Conservation (phyloP, 345 rosid genomes). For the Citrus hindsii region DNA sequence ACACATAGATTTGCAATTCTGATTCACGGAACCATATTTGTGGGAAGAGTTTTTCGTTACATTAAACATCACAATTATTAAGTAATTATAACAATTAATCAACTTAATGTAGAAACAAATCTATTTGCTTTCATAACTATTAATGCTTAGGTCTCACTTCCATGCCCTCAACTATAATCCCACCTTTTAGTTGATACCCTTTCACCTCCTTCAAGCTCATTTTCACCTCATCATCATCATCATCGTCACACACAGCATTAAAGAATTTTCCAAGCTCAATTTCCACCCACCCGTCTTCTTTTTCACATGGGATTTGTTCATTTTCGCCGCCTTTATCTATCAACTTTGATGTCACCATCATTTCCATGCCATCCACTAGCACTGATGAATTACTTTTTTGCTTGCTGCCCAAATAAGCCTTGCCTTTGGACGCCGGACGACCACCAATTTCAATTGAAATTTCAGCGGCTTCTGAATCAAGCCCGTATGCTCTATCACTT, state of each 20-base stretch:
- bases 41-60: background rate
- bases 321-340: conserved; percentile 5
- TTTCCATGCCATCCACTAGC: background rate
- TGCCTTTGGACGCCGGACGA: background rate
- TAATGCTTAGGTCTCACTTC: conserved; percentile 60
- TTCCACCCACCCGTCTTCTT: conserved; percentile 78
- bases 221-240: conserved; percentile 32
- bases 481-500: conserved; percentile 27
- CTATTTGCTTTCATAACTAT: background rate
- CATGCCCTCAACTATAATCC: conserved; percentile 66
- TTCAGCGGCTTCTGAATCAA: conserved; percentile 30
- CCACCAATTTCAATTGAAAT: conserved; percentile 23
- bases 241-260: conserved; percentile 15
- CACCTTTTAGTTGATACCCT: conserved; percentile 75
- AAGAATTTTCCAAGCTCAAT: conserved; percentile 66
- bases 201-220: conserved; percentile 70
- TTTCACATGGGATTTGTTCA: conserved; percentile 20
- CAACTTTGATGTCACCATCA: conserved; percentile 15
- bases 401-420: conserved; percentile 13
- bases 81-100: background rate
- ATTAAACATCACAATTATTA: background rate
- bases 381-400: background rate
- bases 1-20: too few species aligned
- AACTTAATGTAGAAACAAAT: background rate
- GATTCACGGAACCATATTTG: background rate